Base-by-base conservation (phyloP, 805 yeast genomes). In the Millerago galiae region DNA sequence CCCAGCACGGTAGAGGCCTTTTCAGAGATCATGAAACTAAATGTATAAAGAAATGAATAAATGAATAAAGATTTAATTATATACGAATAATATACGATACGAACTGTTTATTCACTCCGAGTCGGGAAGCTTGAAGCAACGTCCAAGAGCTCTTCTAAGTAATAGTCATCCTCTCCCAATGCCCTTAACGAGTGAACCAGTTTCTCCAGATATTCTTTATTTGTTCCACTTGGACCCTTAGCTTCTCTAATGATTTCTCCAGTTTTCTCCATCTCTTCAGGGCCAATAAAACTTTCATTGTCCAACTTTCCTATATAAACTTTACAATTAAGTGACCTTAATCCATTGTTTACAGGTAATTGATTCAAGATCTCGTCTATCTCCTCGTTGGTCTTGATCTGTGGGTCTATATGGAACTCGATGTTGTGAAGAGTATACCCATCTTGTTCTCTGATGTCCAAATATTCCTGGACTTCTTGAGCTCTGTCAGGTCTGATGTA, bases 361-460 rank as follows among this genome's bases (percentile, higher is more conserved):
- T 29, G 32, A 11, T n/a, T 8, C 16, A 29, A 14, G 6, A 21
- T 21, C 24, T 4, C 24, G 7, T 21, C 7, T 4, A 21, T 21
- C 24, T 21, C 24, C 24, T 21, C 24, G 7, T 21, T 7, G 7
- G 7, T 7, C 7, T 21, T 7, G 7, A 7, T 21, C 24, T 21
- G 24, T 4, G 4, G 7, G 7, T 21, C 24, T 21, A 21, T 21
- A 21, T 21, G 24, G 24, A 21, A 21, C 7, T 21, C 24, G 7
- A 21, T 21, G 24, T 21, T 37, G 49, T 84, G 87, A 2, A 77
- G 67, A 1, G 87, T 69, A 60, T 90, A 90, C 0, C 97, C 98
- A 55, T 88, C 89, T 59, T 88, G 89, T 53, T 90, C 98, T 42
- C 98, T 69, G 12, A 77, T 71, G 52, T 90, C 95, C 38, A 90